Conservation (phyloP, 345 rosid species). For the Acer saccharum region DNA sequence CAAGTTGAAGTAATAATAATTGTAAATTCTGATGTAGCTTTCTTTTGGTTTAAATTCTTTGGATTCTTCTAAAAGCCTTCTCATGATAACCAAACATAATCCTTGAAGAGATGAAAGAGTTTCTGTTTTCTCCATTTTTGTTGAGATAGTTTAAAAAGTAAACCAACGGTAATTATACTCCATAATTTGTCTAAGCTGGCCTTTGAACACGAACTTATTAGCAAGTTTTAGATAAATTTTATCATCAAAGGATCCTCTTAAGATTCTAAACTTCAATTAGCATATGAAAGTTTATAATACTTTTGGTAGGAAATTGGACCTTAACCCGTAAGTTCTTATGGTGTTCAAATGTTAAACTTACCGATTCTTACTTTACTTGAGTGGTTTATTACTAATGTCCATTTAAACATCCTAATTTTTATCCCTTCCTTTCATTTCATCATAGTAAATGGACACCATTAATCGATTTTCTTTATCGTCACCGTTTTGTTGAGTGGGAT, state of each 20-base stretch:
- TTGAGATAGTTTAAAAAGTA: background rate
- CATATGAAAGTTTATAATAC: background rate
- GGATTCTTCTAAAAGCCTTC: background rate
- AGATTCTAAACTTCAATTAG: background rate
- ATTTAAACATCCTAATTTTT: too few relatives aligned
- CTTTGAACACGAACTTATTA: background rate
- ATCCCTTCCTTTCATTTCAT: too few relatives aligned
- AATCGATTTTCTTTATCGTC: too few relatives aligned
- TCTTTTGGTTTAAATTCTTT: background rate
- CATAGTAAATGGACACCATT: too few relatives aligned
- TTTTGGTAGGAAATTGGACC: background rate
- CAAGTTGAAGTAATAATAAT: conserved; percentile 5
- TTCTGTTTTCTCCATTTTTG: background rate
- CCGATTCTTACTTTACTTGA: background rate
- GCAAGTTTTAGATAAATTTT: background rate
- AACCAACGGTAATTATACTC: background rate
- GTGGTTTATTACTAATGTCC: background rate
- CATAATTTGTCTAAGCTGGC: background rate
- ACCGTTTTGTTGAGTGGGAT: background rate
- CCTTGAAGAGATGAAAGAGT: background rate
- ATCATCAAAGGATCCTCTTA: background rate
- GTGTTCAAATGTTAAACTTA: background rate
- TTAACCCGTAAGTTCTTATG: background rate
- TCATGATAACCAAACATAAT: background rate
- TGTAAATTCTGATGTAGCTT: conserved; percentile 26